Conservation (phyloP, 176 grass and related monocot genomes). For the Juncus effusus region DNA sequence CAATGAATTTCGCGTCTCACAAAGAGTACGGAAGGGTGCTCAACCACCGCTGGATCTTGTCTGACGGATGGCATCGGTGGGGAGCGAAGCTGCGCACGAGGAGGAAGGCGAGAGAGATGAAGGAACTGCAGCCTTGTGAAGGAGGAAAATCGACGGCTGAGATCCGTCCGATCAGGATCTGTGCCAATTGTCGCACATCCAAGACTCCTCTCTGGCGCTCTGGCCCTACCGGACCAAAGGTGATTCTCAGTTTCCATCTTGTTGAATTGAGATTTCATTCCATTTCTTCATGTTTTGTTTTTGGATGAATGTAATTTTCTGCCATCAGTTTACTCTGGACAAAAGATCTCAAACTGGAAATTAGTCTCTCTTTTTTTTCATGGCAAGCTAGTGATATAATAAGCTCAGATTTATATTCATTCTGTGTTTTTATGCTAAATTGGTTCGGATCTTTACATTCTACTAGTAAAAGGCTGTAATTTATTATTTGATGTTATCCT, state of each 20-base stretch:
- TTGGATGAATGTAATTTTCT: conserved; percentile 4
- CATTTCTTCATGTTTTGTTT: background rate
- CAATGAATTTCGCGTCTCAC: conserved; percentile 1
- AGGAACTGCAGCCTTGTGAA: background rate
- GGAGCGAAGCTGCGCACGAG: conserved; percentile 1
- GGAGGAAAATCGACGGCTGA: background rate
- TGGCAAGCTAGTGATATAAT: background rate
- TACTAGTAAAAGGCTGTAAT: background rate
- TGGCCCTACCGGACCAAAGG: conserved; percentile 42
- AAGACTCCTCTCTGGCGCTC: conserved; percentile 41
- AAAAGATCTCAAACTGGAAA: no score
- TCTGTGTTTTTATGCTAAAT: no score
- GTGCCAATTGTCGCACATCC: conserved; percentile 36
- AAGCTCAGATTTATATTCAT: background rate
- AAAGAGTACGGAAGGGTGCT: background rate
- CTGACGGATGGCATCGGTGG: conserved; percentile 12
- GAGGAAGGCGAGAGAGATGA: conserved; percentile 10
- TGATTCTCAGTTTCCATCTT: background rate
- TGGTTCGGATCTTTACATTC: background rate
- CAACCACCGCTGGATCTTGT: conserved; percentile 8
- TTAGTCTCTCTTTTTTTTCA: background rate
- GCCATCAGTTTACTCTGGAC: background rate
- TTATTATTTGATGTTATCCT: background rate
- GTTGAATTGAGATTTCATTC: background rate
- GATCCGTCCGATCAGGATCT: conserved; percentile 3